These are phyloP conservation scores for Mitragyna speciosa DNA, from an alignment of 257 asterid species.

Conservation along the genomic window DNA sequence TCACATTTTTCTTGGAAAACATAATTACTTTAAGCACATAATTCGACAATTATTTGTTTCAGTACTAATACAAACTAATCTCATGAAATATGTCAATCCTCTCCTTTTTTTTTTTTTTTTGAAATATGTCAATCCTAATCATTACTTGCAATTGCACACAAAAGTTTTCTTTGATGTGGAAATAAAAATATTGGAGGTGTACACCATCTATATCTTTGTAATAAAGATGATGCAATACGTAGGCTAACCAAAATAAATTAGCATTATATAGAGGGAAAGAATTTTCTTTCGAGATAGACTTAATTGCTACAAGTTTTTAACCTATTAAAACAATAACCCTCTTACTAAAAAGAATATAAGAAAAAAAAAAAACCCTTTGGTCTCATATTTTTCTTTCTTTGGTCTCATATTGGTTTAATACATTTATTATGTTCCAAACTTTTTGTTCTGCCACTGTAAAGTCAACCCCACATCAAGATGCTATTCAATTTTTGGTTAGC, in stretches of 20 bases:
- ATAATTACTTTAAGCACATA: background rate
- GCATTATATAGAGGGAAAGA: background rate
- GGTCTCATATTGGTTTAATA: background rate
- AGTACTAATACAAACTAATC: background rate
- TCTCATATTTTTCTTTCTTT: background rate
- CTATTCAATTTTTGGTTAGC: background rate
- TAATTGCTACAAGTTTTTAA: too few species aligned
- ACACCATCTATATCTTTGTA: too few species aligned
- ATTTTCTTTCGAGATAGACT: background rate
- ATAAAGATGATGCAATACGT: background rate
- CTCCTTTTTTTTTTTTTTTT: too few species aligned
- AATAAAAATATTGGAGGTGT: too few species aligned
- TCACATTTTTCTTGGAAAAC: background rate
- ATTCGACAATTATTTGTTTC: background rate
- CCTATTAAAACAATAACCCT: background rate
- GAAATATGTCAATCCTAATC: too few species aligned
- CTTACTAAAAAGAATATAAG: too few species aligned
- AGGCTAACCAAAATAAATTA: background rate
- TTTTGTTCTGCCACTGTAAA: background rate
- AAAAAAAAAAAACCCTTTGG: background rate
- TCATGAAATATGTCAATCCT: too few species aligned
- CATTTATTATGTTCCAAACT: background rate
- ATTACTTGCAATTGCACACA: background rate
- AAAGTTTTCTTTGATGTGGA: background rate
- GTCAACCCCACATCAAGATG: background rate